These are phyloP conservation scores for Yamadazyma olivae DNA, from an alignment of 805 yeast genomes.

Conservation along the genomic window DNA sequence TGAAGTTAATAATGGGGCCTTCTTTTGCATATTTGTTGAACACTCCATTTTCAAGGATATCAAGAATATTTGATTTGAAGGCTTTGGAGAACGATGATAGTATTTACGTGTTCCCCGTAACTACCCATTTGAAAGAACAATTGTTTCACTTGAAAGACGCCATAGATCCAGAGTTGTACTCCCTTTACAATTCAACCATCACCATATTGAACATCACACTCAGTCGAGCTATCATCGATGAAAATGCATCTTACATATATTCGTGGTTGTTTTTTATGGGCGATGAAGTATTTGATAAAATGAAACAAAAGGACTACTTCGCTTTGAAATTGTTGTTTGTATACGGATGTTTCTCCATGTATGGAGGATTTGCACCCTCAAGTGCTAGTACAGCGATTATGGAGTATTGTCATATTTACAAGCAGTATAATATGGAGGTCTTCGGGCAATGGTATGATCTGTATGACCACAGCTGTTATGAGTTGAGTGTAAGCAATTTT, in stretches of 20 bases:
- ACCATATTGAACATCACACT: conserved; percentile 6
- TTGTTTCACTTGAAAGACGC: conserved; percentile 14
- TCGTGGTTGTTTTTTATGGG: conserved; percentile 22
- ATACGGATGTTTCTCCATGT: conserved; percentile 17
- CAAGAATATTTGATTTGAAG: too few species aligned
- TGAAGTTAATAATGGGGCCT: conserved; percentile 9
- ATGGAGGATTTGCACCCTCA: conserved; percentile 17
- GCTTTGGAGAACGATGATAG: conserved; percentile 2
- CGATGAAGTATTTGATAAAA: conserved; percentile 13
- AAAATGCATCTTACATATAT: conserved; percentile 23
- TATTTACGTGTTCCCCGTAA: neutral
- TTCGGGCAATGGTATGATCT: conserved; percentile 14
- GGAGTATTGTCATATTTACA: conserved; percentile 19
- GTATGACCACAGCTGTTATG: conserved; percentile 9
- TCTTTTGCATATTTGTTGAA: conserved; percentile 8
- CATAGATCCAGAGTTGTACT: neutral
- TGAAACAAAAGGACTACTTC: conserved; percentile 17
- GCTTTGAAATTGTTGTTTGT: conserved; percentile 22
- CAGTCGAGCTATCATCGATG: conserved; percentile 10
- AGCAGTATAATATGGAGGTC: conserved; percentile 7
- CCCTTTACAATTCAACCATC: neutral
- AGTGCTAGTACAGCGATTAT: conserved; percentile 17
- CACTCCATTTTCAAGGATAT: conserved; percentile 2
- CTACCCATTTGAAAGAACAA: conserved; percentile 4
- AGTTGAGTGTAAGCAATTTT: conserved; percentile 4